phyloP scores from a whole-genome alignment of 257 asterid genomes.

The Lavandula angustifolia region DNA sequence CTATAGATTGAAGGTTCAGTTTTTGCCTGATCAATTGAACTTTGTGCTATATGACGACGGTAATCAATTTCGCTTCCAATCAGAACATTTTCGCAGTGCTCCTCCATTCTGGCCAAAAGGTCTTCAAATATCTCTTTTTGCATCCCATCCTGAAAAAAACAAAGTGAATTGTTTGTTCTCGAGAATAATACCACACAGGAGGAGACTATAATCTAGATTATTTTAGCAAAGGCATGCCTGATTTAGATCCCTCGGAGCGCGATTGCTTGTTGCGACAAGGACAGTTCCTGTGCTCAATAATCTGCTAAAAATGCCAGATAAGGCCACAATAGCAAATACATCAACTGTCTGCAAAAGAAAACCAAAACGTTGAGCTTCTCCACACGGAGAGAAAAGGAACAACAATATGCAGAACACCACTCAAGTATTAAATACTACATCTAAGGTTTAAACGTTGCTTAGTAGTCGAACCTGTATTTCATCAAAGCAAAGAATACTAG shows the following conservation, averaged over 20 bases:
- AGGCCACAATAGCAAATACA: constrained; percentile 93
- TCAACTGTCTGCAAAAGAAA: constrained; percentile 81
- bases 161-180: background rate
- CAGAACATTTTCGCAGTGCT: constrained; percentile 68
- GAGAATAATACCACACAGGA: constrained; percentile 20
- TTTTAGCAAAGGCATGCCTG: constrained; percentile 53
- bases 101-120: constrained; percentile 61
- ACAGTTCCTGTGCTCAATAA: constrained; percentile 90
- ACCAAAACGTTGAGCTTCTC: constrained; percentile 23
- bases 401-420: constrained; percentile 4
- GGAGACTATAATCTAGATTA: constrained; percentile 12
- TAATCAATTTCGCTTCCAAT: constrained; percentile 95
- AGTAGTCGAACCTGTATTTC: constrained; percentile 74
- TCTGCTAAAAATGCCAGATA: constrained; percentile 95
- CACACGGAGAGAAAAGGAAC: constrained; percentile 14
- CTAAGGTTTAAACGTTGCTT: background rate
- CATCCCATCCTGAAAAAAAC: constrained; percentile 85
- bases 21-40: constrained; percentile 77
- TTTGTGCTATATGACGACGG: constrained; percentile 76
- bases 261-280: constrained; percentile 98
- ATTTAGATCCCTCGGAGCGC: constrained; percentile 87
- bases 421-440: constrained; percentile 22
- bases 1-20: constrained; percentile 16
- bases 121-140: constrained; percentile 85
- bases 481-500: constrained; percentile 90